Base-by-base conservation (phyloP, 2,329 filamentous ascomycete genomes). In the Ophiostoma sp. region DNA sequence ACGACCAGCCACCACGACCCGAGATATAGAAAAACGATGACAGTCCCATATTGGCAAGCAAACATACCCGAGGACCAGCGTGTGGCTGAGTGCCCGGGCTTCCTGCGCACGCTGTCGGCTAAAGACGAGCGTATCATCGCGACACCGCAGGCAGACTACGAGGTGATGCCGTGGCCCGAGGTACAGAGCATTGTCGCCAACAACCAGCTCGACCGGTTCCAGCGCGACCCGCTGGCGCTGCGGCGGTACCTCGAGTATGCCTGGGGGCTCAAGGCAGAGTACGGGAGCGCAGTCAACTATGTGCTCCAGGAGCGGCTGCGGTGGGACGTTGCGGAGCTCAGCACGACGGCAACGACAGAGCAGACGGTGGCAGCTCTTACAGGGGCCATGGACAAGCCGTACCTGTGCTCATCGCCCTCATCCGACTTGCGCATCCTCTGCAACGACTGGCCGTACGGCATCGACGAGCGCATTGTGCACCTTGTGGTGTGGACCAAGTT, bases 401-500 rank as follows among this genome's bases (percentile, higher is more conserved):
- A 47, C 7, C 45, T 38, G 65, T 36, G 45, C 5, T 11, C 38
- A 8, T 87, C 77, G 42, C 41, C 63, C 12, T 36, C 63, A 12
- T 47, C 63, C 1, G 9, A 45, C 63, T 4, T 64, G 40, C 63
- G 42, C 12, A 88, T 96, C 64, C 77, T 97, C 55, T 86, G 85
- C 78, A 98, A 98, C 75, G 93, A 98, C 82, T 97, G 93, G 91
- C 94, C 94, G 0, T 98, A 97, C 75, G 93, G 92, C 0, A 82
- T 97, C 67, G 92, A 95, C 73, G 75, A 81, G 64, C 83, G 85
- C 66, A 93, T 97, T 72, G 85, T 91, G 16, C 94, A 97, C 76
- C 81, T 97, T 2, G 91, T 97, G 5, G 87, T 97, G 12, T 98
- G 94, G 94, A 95, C 91, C 64, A 97, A 97, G 78, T 97, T 96